These are phyloP conservation scores for Wickerhamomyces ciferrii DNA, from an alignment of 805 yeast species.

Conservation along the genomic window DNA sequence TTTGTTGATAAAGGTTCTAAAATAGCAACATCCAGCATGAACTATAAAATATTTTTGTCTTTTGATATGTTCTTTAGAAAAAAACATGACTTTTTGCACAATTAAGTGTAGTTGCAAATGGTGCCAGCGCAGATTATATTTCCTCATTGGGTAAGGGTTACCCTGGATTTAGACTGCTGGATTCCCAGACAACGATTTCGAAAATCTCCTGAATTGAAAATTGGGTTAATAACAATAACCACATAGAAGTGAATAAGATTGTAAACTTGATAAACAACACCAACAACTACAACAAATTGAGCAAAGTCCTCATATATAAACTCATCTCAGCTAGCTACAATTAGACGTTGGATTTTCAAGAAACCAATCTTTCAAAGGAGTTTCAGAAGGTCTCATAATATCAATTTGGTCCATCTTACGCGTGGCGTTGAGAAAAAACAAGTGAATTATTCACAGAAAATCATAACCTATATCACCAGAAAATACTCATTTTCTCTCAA, in stretches of 20 bases:
- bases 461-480: not conserved
- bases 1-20: no score
- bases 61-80: no score
- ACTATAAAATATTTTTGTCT: no score
- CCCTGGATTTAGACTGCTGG: not conserved
- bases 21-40: no score
- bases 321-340: not conserved
- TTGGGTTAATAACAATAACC: not conserved
- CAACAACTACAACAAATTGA: not conserved
- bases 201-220: conserved; percentile 1
- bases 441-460: not conserved
- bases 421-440: not conserved
- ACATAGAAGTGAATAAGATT: not conserved
- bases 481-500: not conserved
- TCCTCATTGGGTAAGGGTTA: not conserved
- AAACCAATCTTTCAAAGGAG: not conserved
- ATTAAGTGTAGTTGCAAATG: not conserved
- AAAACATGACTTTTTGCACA: no score
- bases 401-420: not conserved
- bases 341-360: not conserved
- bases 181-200: conserved; percentile 1
- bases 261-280: not conserved
- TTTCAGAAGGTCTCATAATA: not conserved
- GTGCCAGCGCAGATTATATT: not conserved
- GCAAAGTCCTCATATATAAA: not conserved